phyloP scores from a whole-genome alignment of 1,284 basidiomycete genomes.

The Pseudozyma tsukubaensis region DNA sequence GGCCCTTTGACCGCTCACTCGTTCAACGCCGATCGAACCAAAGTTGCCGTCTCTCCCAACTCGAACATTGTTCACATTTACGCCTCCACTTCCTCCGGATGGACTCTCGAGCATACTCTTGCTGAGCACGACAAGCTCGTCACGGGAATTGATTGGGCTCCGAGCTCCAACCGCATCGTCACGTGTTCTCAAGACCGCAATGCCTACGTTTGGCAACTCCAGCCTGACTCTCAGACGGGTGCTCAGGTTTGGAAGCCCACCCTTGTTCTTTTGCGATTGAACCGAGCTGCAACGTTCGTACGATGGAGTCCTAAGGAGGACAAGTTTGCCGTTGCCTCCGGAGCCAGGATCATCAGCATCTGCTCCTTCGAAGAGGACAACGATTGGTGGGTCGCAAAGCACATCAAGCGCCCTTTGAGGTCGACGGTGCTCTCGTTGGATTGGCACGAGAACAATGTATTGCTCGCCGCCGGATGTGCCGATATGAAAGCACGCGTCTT shows the following conservation, averaged over 20 bases:
- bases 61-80: conserved; percentile 89
- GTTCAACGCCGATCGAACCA: conserved; percentile 89
- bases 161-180: conserved; percentile 93
- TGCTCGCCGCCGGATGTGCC: conserved; percentile 91
- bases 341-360: conserved; percentile 74
- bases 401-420: conserved; percentile 94
- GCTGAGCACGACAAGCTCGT: conserved; percentile 98
- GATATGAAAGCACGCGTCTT: conserved; percentile 98
- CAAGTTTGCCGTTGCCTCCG: conserved; percentile 98
- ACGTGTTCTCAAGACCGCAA: conserved; percentile 98
- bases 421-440: conserved; percentile 93
- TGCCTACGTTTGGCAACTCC: conserved; percentile 96
- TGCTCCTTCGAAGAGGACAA: conserved; percentile 72
- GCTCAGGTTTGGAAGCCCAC: conserved; percentile 89
- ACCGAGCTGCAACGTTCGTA: conserved; percentile 93
- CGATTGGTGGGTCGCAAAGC: conserved; percentile 99
- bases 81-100: conserved; percentile 68
- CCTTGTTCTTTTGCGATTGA: conserved; percentile 93
- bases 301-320: conserved; percentile 97
- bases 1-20: conserved; percentile 88
- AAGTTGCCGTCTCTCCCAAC: conserved; percentile 91
- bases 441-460: conserved; percentile 97
- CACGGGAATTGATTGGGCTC: conserved; percentile 99
- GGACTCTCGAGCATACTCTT: conserved; percentile 83
- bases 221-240: conserved; percentile 76